These are phyloP conservation scores for Phialemonium atrogriseum DNA, from an alignment of 2,329 filamentous ascomycete species.

Conservation along the genomic window DNA sequence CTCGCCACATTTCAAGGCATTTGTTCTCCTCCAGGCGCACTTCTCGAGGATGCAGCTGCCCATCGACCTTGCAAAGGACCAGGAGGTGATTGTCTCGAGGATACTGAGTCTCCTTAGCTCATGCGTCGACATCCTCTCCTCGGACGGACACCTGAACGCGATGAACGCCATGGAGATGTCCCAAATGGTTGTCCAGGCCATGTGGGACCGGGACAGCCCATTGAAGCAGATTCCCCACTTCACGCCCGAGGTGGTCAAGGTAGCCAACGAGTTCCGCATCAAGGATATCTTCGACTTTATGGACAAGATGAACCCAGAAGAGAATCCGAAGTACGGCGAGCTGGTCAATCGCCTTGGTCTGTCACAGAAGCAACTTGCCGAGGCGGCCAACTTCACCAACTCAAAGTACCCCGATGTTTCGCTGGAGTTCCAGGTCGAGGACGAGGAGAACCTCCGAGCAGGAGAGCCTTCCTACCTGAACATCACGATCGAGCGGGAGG, in stretches of 20 bases:
- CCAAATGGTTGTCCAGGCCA: constrained; percentile 97
- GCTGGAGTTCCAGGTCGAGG: constrained; percentile 78
- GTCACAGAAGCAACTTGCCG: constrained; percentile 70
- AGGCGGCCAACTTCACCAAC: constrained; percentile 94
- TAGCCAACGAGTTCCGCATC: constrained; percentile 67
- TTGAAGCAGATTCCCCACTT: constrained; percentile 98
- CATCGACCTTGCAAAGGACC: constrained; percentile 91
- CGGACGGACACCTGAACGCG: constrained; percentile 91
- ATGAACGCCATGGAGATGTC: constrained; percentile 99
- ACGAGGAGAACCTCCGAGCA: constrained; percentile 70
- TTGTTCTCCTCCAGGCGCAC: constrained; percentile 93
- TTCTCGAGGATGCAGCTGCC: constrained; percentile 96
- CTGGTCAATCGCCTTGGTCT: constrained; percentile 74
- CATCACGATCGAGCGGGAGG: constrained; percentile 76
- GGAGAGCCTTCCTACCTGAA: constrained; percentile 76
- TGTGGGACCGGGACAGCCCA: constrained; percentile 97
- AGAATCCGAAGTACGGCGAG: constrained; percentile 72
- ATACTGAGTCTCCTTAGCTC: constrained; percentile 83
- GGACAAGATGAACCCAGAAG: constrained; percentile 95
- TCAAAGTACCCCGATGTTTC: constrained; percentile 93
- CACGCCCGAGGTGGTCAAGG: constrained; percentile 71
- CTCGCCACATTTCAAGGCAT: constrained; percentile 97
- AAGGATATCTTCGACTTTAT: constrained; percentile 97
- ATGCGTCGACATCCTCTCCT: constrained; percentile 89
- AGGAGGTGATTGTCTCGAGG: constrained; percentile 79